These are phyloP conservation scores for Jaapia argillacea DNA, from an alignment of 768 basidiomycete species.

Conservation along the genomic window DNA sequence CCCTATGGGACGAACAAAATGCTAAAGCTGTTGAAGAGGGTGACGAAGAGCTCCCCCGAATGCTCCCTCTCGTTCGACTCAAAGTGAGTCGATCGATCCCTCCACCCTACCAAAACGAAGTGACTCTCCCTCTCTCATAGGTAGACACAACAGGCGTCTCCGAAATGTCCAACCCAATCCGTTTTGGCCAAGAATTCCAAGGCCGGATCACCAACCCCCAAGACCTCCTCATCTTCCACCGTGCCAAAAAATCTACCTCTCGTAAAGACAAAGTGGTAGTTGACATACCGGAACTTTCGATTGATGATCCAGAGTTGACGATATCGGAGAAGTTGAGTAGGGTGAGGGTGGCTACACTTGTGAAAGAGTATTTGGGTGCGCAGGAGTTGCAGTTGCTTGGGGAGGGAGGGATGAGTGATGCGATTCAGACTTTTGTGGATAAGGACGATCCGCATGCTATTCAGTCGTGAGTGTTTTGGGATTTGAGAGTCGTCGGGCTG, in stretches of 20 bases:
- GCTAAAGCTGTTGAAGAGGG: slow-evolving; percentile 47
- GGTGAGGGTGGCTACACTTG: slow-evolving; percentile 81
- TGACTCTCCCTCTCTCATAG: slow-evolving; percentile 29
- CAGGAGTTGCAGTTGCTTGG: slow-evolving; percentile 90
- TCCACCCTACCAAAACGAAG: too few species aligned
- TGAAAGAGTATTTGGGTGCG: slow-evolving; percentile 83
- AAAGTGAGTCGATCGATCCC: too few species aligned
- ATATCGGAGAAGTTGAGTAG: slow-evolving; percentile 68
- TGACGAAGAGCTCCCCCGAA: slow-evolving; percentile 48
- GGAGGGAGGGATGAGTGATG: slow-evolving; percentile 86
- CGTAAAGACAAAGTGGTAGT: slow-evolving; percentile 49
- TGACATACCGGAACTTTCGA: slow-evolving; percentile 72
- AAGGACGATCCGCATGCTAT: slow-evolving; percentile 97
- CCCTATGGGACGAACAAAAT: slow-evolving; percentile 71
- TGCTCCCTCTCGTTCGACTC: slow-evolving; percentile 83
- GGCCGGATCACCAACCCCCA: slow-evolving; percentile 89
- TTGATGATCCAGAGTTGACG: slow-evolving; percentile 63
- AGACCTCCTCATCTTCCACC: slow-evolving; percentile 86
- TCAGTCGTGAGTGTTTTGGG: slow-evolving; percentile 49
- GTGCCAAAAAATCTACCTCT: slow-evolving; percentile 59
- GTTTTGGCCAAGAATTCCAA: slow-evolving; percentile 93
- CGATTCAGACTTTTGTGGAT: slow-evolving; percentile 92
- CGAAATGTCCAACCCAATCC: slow-evolving; percentile 90
- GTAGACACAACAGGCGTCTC: slow-evolving; percentile 88
- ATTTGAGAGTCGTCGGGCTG: background rate